Evolutionary conservation across 257 asterid species (phyloP), one percentile per base, ranked within the genome.

Genomic region (Fraxinus americana): DNA sequence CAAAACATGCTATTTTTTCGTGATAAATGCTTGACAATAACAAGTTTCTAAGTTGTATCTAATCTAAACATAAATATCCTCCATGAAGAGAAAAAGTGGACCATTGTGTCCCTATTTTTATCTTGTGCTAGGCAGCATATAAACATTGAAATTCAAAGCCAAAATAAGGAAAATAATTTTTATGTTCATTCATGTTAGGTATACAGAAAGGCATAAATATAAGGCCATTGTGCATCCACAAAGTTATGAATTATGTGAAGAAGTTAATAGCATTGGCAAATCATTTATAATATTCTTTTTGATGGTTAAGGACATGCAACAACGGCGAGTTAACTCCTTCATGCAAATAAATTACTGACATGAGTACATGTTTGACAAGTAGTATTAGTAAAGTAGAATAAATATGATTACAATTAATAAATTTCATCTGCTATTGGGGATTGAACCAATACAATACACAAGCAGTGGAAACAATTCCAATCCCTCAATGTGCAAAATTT

Each of bases 171-270:
- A 61, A 21, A 23, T 63, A 8, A 63, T 25, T 23, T 63, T 3
- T 25, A 63, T 63, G 34, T 63, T 4, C 35, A 63, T 10, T 9
- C 68, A 63, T 25, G 16, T 63, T 39, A 63, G 32, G 68, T 4
- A 61, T 14, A 9, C 23, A 61, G 2, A 23, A 61, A 23, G 13
- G 4, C 68, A 61, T 9, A 61, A 61, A 61, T 61, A 4, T 23
- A 25, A 21, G 67, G 67, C 67, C 29, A 59, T n/a, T 59, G 67
- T 59, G 30, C 67, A 59, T 59, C 67, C 67, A 59, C 12, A 59
- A 59, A 59, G 67, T 59, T 57, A n/a, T 2, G 16, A n/a, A 23
- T 61, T 25, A 0, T 61, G 65, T 1, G 12, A 54, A n/a, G 12
- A 54, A 54, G n/a, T 54, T 54, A 54, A 17, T 54, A 54, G 27